These are phyloP conservation scores for Phytophthora fragariae DNA, from an alignment of 352 stramenopile genomes.

Conservation along the genomic window DNA sequence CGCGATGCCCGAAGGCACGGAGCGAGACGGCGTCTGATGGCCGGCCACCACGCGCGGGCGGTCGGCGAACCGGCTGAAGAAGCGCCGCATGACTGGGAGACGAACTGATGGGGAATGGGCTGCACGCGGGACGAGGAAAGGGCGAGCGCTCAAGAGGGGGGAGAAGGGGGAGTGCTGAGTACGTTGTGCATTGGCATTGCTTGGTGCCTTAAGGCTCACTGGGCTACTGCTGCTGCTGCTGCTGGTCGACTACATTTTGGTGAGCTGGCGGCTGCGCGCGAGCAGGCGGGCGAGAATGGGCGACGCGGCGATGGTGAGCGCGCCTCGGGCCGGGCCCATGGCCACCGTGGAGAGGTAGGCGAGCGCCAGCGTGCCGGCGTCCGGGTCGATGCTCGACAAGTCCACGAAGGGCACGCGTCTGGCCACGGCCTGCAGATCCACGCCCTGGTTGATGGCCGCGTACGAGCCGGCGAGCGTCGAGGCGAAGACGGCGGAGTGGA, in stretches of 20 bases:
- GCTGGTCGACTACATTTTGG: constrained; percentile 20
- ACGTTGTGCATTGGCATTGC: too few species aligned
- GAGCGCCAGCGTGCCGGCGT: constrained; percentile 73
- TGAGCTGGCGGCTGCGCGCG: constrained; percentile 42
- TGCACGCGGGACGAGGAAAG: constrained; percentile 3
- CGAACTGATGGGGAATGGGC: background rate
- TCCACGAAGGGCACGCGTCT: constrained; percentile 78
- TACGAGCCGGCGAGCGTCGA: constrained; percentile 93
- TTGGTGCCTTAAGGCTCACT: background rate
- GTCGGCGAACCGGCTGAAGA: constrained; percentile 40
- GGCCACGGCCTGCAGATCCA: constrained; percentile 67
- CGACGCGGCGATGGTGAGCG: constrained; percentile 76
- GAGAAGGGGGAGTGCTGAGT: too few species aligned
- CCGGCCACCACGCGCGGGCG: constrained; percentile 57
- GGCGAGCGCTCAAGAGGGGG: background rate
- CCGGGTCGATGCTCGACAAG: constrained; percentile 69
- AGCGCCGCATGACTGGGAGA: constrained; percentile 35
- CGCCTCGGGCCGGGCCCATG: constrained; percentile 72
- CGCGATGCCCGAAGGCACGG: constrained; percentile 61
- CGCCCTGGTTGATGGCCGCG: constrained; percentile 67
- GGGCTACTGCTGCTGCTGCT: too few species aligned
- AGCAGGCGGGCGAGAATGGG: constrained; percentile 78
- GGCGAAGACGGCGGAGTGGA: constrained; percentile 93
- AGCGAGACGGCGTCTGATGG: constrained; percentile 52
- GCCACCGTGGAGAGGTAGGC: constrained; percentile 95